Percentiles rank a stretch among this genome's conserved stretches.
These are phyloP conservation scores for Saturnispora hagleri DNA, from an alignment of 805 yeast genomes.

Conservation along the genomic window DNA sequence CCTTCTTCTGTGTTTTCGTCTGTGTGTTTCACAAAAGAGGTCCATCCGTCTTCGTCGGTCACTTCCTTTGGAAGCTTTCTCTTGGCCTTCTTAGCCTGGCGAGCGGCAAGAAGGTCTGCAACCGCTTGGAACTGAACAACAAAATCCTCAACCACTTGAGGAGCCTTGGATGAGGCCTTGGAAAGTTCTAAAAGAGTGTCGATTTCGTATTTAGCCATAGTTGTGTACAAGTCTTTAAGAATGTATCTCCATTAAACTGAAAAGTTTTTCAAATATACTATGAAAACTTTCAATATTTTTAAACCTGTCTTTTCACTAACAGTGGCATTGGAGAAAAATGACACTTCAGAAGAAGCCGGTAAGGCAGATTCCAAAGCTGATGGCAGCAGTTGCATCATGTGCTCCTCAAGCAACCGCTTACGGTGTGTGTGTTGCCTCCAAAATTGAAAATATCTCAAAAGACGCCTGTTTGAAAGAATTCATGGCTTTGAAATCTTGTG, in stretches of 20 bases:
- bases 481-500: conserved; percentile 40
- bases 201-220: conserved; percentile 5
- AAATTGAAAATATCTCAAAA: conserved; percentile 41
- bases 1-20: conserved; percentile 30
- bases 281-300: background rate
- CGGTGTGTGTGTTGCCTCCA: conserved; percentile 45
- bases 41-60: conserved; percentile 81
- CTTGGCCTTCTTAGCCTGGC: conserved; percentile 5
- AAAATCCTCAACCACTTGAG: conserved; percentile 4
- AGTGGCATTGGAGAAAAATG: background rate
- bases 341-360: conserved; percentile 16
- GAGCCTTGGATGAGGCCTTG: background rate
- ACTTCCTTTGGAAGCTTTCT: conserved; percentile 36
- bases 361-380: conserved; percentile 25
- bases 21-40: conserved; percentile 41
- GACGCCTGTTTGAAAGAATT: conserved; percentile 49
- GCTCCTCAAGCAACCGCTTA: conserved; percentile 30
- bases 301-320: background rate
- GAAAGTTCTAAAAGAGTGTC: conserved; percentile 1
- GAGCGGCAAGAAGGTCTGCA: conserved; percentile 6
- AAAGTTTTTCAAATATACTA: background rate
- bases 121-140: conserved; percentile 1
- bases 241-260: background rate
- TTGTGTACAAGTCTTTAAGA: background rate
- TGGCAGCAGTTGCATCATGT: conserved; percentile 25